phyloP scores from a whole-genome alignment of 1,139 yeast genomes.

The Magnusiomyces ingens region DNA sequence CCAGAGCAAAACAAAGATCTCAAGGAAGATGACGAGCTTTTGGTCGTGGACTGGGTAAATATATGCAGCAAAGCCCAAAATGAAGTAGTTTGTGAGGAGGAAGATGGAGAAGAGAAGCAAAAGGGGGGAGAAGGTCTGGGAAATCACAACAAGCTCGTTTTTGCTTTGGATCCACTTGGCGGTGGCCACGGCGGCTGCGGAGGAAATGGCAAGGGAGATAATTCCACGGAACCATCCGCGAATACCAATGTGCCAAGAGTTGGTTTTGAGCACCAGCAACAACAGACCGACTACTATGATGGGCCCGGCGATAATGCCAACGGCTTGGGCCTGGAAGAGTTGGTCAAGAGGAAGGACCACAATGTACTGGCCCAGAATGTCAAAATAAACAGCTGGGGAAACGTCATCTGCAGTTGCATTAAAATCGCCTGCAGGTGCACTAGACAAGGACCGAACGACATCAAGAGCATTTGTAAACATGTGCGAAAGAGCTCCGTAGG shows the following conservation, averaged over 20 bases:
- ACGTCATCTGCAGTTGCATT: conserved; percentile 25
- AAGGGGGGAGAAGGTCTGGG: conserved; percentile 47
- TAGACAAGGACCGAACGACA: conserved; percentile 40
- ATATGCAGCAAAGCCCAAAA: conserved; percentile 48
- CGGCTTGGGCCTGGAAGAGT: conserved; percentile 44
- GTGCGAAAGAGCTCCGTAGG: conserved; percentile 67
- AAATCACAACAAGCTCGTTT: conserved; percentile 57
- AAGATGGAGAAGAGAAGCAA: conserved; percentile 42
- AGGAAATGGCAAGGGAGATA: conserved; percentile 43
- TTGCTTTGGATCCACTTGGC: conserved; percentile 33
- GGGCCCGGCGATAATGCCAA: conserved; percentile 51
- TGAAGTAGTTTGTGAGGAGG: conserved; percentile 47
- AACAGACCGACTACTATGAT: conserved; percentile 44
- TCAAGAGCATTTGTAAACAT: conserved; percentile 72
- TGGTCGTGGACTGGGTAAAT: conserved; percentile 62
- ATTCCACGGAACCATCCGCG: conserved; percentile 52
- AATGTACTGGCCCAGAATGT: conserved; percentile 51
- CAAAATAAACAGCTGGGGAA: conserved; percentile 52
- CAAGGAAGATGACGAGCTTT: conserved; percentile 58
- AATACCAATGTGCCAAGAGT: conserved; percentile 42
- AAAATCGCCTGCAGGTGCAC: conserved; percentile 35
- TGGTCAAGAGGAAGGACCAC: conserved; percentile 46
- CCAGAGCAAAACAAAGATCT: conserved; percentile 56
- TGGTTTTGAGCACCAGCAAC: conserved; percentile 41
- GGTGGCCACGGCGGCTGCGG: conserved; percentile 35